Evolutionary conservation across 2,329 filamentous ascomycete species (phyloP).

Genomic region (Celoporthe dispersa): DNA sequence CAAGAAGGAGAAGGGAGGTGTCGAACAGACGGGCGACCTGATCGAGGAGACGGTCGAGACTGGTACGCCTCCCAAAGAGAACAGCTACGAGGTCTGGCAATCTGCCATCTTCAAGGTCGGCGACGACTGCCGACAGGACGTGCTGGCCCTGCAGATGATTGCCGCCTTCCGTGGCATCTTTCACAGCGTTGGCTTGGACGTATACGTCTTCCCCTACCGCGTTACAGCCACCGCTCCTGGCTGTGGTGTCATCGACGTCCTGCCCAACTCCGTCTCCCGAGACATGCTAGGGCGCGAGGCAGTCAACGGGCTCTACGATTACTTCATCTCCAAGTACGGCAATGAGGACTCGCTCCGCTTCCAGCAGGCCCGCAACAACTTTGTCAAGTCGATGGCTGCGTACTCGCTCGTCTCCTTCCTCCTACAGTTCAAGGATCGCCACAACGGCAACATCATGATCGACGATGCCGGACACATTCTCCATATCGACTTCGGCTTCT

Average conservation of each 20-base stretch:
- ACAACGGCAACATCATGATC: constrained; percentile 99
- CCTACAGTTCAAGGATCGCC: constrained; percentile 97
- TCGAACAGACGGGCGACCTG: constrained; percentile 57
- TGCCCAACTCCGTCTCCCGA: constrained; percentile 96
- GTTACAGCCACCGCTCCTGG: constrained; percentile 97
- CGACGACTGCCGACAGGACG: constrained; percentile 96
- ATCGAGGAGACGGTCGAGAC: constrained; percentile 52
- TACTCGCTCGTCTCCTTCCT: constrained; percentile 97
- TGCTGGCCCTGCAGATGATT: constrained; percentile 96
- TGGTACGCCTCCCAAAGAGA: constrained; percentile 43
- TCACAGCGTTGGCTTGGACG: constrained; percentile 90
- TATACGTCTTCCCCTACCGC: constrained; percentile 95
- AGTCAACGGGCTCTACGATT: constrained; percentile 97
- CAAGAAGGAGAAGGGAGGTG: constrained; percentile 68
- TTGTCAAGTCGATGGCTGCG: constrained; percentile 98
- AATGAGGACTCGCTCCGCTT: constrained; percentile 94
- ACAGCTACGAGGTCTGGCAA: constrained; percentile 94
- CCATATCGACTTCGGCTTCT: constrained; percentile 99
- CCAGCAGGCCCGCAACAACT: constrained; percentile 94
- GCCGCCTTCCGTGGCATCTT: constrained; percentile 97
- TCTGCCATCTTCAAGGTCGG: constrained; percentile 99
- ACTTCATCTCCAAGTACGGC: constrained; percentile 96
- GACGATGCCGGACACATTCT: constrained; percentile 96
- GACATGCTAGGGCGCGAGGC: constrained; percentile 99
- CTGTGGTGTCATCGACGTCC: constrained; percentile 96